Conservation (phyloP, 2,329 filamentous ascomycete genomes). For the Aspergillus puulaauensis region DNA sequence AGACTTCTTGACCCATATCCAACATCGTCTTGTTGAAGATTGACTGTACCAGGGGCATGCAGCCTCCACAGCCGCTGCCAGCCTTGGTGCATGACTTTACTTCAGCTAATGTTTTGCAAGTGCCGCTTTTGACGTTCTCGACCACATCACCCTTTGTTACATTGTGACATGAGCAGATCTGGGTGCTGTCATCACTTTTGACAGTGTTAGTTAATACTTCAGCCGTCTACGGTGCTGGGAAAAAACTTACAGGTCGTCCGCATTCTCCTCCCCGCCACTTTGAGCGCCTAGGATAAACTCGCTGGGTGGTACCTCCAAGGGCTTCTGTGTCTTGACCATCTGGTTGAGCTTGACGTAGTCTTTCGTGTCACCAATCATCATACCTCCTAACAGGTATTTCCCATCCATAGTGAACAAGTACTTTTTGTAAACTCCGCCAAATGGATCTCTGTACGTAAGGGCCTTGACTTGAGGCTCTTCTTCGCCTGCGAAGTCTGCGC, state of each 20-base stretch:
- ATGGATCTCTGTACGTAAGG: conserved; percentile 84
- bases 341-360: conserved; percentile 89
- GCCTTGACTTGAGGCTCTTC: conserved; percentile 69
- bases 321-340: conserved; percentile 80
- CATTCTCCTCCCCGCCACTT: conserved; percentile 71
- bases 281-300: conserved; percentile 80
- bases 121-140: conserved; percentile 69
- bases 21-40: conserved; percentile 91
- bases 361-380: conserved; percentile 93
- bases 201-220: neutral
- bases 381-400: conserved; percentile 87
- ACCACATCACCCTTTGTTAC: conserved; percentile 82
- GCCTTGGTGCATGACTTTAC: conserved; percentile 90
- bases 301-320: conserved; percentile 72
- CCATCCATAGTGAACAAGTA: conserved; percentile 88
- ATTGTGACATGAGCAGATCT: conserved; percentile 92
- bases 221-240: neutral
- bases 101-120: conserved; percentile 76
- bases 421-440: conserved; percentile 87
- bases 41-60: conserved; percentile 80
- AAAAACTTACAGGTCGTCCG: conserved; percentile 64
- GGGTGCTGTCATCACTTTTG: conserved; percentile 70
- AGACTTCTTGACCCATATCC: conserved; percentile 81
- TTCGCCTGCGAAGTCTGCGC: conserved; percentile 33
- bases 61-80: conserved; percentile 86